Evolutionary conservation across 306 rosid species (phyloP).

Genomic region (Malus orientalis): DNA sequence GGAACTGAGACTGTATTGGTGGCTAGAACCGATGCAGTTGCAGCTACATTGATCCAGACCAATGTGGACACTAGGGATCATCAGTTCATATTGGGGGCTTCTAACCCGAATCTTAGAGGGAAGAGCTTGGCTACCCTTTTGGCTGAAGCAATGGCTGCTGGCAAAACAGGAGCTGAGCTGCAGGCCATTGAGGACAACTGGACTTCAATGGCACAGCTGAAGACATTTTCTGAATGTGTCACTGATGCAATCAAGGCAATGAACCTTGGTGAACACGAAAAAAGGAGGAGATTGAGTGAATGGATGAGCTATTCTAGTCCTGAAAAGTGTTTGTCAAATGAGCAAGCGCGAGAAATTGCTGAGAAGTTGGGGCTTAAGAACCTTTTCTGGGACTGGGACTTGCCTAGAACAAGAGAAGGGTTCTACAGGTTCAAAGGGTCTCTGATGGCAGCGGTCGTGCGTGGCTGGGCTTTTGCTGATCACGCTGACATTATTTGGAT

Average conservation of each 20-base stretch:
- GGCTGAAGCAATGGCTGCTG: constrained; percentile 54
- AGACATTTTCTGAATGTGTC: constrained; percentile 76
- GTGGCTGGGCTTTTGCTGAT: constrained; percentile 75
- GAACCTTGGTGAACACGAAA: constrained; percentile 50
- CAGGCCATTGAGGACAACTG: constrained; percentile 73
- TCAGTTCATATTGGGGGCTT: constrained; percentile 78
- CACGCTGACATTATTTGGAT: constrained; percentile 89
- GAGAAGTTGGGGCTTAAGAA: constrained; percentile 53
- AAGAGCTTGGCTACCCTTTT: constrained; percentile 49
- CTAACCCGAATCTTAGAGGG: constrained; percentile 50
- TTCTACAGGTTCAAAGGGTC: constrained; percentile 77
- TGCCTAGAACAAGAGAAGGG: constrained; percentile 93
- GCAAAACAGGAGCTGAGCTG: constrained; percentile 70
- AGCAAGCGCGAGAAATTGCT: constrained; percentile 58
- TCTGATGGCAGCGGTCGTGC: constrained; percentile 64
- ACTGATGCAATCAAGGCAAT: constrained; percentile 46
- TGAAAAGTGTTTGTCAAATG: constrained; percentile 58
- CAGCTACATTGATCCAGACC: constrained; percentile 72
- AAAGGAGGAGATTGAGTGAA: constrained; percentile 46
- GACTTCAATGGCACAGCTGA: constrained; percentile 55
- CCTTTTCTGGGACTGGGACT: constrained; percentile 93
- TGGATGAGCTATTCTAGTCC: constrained; percentile 48
- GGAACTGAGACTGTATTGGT: constrained; percentile 84
- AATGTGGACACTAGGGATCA: constrained; percentile 81
- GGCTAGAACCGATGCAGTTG: constrained; percentile 90